Conservation (phyloP, 139 green algal species). For the Mychonastes homosphaera region DNA sequence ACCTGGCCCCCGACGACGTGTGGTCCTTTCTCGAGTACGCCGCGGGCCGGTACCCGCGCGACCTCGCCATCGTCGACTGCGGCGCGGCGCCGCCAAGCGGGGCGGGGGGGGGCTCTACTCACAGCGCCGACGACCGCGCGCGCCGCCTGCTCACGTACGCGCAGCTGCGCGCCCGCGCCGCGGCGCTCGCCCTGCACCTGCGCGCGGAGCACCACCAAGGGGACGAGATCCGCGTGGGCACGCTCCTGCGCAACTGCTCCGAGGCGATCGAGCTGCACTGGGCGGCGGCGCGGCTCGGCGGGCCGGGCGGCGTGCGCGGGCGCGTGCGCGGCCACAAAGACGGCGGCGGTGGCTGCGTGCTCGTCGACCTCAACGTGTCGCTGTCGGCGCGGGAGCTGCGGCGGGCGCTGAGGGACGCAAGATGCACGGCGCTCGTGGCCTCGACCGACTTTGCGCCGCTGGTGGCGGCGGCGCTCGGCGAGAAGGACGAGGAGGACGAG, state of each 20-base stretch:
- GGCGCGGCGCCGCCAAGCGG: not conserved
- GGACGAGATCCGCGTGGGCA: constrained; percentile 43
- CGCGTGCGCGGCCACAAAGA: constrained; percentile 63
- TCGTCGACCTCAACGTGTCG: constrained; percentile 75
- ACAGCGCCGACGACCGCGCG: too few species aligned
- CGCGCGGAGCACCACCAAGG: constrained; percentile 13
- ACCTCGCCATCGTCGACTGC: constrained; percentile 40
- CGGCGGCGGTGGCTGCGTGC: constrained; percentile 48
- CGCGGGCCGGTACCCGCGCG: constrained; percentile 17
- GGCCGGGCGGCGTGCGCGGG: constrained; percentile 41
- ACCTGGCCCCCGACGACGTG: too few species aligned
- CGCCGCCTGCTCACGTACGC: constrained; percentile 1
- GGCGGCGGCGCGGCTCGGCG: constrained; percentile 56
- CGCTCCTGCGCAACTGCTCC: constrained; percentile 57
- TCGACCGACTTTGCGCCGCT: too few species aligned
- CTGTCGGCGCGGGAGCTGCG: constrained; percentile 56
- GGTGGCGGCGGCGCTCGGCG: too few species aligned
- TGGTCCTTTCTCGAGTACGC: constrained; percentile 18
- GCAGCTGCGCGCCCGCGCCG: constrained; percentile 12
- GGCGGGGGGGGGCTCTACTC: too few species aligned
- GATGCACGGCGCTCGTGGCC: not conserved
- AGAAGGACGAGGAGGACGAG: too few species aligned
- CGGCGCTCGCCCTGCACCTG: constrained; percentile 25
- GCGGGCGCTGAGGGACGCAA: constrained; percentile 54
- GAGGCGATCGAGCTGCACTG: constrained; percentile 38